phyloP scores from a whole-genome alignment of 2,329 filamentous ascomycete species.

The Arthrinium puccinioides region DNA sequence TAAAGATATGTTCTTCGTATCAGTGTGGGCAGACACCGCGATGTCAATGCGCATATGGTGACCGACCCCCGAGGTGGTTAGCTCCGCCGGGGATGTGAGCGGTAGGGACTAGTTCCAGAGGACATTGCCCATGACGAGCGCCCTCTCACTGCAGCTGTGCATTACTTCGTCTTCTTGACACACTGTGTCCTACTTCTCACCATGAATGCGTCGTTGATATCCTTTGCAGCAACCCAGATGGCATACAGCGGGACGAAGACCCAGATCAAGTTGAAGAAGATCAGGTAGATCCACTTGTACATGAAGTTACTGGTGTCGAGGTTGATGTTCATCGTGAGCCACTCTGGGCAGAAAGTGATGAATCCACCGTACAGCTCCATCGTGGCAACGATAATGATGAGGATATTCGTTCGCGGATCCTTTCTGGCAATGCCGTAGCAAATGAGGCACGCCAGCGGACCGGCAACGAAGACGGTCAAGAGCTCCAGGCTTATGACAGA shows the following conservation, averaged over 20 bases:
- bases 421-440: conserved; percentile 52
- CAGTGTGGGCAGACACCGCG: too few relatives aligned
- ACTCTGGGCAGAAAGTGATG: conserved; percentile 67
- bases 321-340: conserved; percentile 54
- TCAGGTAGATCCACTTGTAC: conserved; percentile 60
- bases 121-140: too few relatives aligned
- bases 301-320: conserved; percentile 61
- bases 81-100: too few relatives aligned
- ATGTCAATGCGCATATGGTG: too few relatives aligned
- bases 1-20: too few relatives aligned
- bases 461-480: conserved; percentile 56
- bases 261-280: conserved; percentile 65
- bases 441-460: conserved; percentile 51
- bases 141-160: too few relatives aligned
- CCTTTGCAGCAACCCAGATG: conserved; percentile 44
- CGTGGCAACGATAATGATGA: conserved; percentile 59
- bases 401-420: conserved; percentile 47
- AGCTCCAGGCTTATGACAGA: conserved; percentile 58
- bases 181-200: conserved; percentile 24
- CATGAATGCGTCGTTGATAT: conserved; percentile 48
- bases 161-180: conserved; percentile 24
- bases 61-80: too few relatives aligned
- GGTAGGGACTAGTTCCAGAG: too few relatives aligned
- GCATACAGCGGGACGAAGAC: conserved; percentile 56
- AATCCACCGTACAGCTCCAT: conserved; percentile 62